phyloP scores from a whole-genome alignment of 257 asterid species.

The Leonotis leonurus region DNA sequence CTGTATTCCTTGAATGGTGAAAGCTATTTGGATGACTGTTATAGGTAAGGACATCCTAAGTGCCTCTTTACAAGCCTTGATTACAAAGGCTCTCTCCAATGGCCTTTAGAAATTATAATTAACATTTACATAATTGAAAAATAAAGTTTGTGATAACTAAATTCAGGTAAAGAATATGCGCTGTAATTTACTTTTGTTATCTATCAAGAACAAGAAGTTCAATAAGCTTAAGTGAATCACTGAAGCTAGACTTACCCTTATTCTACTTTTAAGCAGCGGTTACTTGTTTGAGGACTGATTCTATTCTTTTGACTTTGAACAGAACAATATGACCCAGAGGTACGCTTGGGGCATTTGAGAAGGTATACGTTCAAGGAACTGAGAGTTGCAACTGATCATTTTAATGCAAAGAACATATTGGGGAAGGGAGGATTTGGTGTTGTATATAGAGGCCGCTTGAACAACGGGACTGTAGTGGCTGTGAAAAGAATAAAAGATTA shows the following conservation, averaged over 20 bases:
- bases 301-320: conserved; percentile 18
- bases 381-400: conserved; percentile 73
- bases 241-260: neutral
- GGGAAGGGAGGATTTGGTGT: conserved; percentile 93
- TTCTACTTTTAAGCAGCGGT: neutral
- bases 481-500: conserved; percentile 86
- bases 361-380: conserved; percentile 84
- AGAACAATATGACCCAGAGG: conserved; percentile 93
- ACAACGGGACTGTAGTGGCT: conserved; percentile 79
- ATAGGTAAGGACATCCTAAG: neutral
- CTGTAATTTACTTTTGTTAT: neutral
- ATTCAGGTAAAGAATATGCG: neutral
- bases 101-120: neutral
- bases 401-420: conserved; percentile 67
- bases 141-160: too few relatives aligned
- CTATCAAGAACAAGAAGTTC: neutral
- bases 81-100: neutral
- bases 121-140: too few relatives aligned
- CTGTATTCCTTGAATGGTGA: neutral
- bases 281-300: neutral
- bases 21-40: neutral
- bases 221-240: neutral
- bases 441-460: conserved; percentile 72
- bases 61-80: neutral
- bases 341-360: conserved; percentile 78